Evolutionary conservation across 208 protist genomes (phyloP), one percentile per base, ranked within the genome.

Genomic region (Strigomonas galati): DNA sequence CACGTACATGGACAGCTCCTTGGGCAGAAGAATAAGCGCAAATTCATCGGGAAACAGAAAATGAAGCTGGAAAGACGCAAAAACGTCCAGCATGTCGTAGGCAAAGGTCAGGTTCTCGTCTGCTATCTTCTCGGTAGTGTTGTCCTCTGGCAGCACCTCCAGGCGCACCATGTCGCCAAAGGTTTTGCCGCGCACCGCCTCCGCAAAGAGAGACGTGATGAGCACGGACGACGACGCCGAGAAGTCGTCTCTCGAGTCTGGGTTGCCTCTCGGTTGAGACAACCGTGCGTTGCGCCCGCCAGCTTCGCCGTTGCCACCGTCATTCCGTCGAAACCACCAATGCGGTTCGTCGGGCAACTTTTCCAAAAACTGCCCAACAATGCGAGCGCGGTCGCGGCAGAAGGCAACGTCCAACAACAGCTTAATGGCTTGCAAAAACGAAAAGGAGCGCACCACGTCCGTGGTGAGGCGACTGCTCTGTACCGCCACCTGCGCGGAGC

Each of bases 351-450:
- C 32, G 28, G 73, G 67, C 17, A 95, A 76, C 4, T 69, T 73
- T 66, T 79, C 67, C 15, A 95, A 64, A 68, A 95, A 95, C 27
- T 68, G 66, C 48, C 81, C 64, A 46, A 95, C 76, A 44, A 93
- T 69, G 6, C 85, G 83, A n/a, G 80, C 79, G 58, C 71, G 78
- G 67, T 95, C 87, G 21, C 87, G 82, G 65, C 73, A 91, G 23
- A 95, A 78, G 2, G 84, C 86, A 0, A 95, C 73, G 70, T 93
- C 87, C 5, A 92, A 46, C n/a, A 94, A 31, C 0, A 94, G 71
- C 56, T 76, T 76, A 48, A 92, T 58, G 0, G 80, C 79, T 17
- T 87, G 52, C 5, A 74, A 59, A 44, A 83, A 72, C 43, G 65
- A 79, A 44, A 68, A 78, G 19, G 63, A 15, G 15, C 52, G 55